phyloP scores from a whole-genome alignment of 2,329 filamentous ascomycete species.

The Sarocladiaceae sp. region DNA sequence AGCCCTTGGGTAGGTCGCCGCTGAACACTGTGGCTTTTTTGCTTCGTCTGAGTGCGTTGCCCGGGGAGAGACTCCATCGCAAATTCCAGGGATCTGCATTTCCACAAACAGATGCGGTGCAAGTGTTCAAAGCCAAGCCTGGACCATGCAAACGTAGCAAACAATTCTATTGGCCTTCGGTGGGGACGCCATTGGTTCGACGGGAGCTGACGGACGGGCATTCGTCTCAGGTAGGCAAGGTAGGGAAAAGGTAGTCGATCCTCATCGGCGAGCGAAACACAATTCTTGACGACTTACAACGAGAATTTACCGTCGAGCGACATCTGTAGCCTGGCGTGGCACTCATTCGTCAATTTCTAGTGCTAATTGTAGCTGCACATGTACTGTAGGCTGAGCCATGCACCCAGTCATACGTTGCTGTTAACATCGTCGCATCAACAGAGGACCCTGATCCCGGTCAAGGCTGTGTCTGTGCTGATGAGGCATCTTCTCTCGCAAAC shows the following conservation, averaged over 20 bases:
- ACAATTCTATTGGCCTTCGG: background rate
- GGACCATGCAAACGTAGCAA: background rate
- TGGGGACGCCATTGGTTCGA: background rate
- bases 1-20: too few relatives aligned
- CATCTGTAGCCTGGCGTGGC: too few relatives aligned
- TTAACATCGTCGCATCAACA: background rate
- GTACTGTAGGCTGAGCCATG: too few relatives aligned
- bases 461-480: background rate
- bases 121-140: background rate
- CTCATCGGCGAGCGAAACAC: too few relatives aligned
- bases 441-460: background rate
- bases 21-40: too few relatives aligned
- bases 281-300: too few relatives aligned
- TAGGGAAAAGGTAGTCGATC: background rate
- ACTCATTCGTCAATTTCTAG: too few relatives aligned
- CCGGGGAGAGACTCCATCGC: background rate
- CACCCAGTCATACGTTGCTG: too few relatives aligned
- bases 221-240: conserved; percentile 6
- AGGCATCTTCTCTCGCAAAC: background rate
- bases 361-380: too few relatives aligned
- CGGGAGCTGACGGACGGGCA: background rate
- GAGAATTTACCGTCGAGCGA: too few relatives aligned
- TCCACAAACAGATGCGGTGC: background rate
- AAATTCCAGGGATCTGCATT: conserved; percentile 1
- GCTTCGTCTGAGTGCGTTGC: conserved; percentile 2